phyloP scores from a whole-genome alignment of 495 filamentous ascomycete species.

The Aspergillus nidulans region DNA sequence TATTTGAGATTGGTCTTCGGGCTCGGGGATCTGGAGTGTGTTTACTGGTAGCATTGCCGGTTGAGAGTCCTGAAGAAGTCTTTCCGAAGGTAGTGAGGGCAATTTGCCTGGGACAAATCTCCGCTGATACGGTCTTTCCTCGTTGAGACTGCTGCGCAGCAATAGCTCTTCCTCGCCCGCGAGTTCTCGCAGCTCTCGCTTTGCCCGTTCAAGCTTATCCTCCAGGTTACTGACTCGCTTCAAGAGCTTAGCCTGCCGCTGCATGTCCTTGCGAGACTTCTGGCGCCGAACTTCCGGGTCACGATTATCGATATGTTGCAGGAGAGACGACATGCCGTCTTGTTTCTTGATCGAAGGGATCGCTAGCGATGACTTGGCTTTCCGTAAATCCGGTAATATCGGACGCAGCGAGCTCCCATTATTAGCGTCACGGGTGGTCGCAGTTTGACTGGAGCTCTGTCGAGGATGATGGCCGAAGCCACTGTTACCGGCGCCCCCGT shows the following conservation, averaged over 20 bases:
- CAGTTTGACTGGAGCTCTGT: constrained; percentile 23
- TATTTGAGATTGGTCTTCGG: background rate
- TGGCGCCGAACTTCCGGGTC: constrained; percentile 39
- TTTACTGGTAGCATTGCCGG: constrained; percentile 16
- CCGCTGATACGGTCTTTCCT: constrained; percentile 38
- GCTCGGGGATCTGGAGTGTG: background rate
- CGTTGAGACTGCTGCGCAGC: constrained; percentile 14
- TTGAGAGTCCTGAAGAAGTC: constrained; percentile 36
- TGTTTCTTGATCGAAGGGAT: constrained; percentile 28
- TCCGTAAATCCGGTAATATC: constrained; percentile 39
- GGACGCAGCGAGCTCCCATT: constrained; percentile 30
- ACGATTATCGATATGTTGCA: constrained; percentile 26
- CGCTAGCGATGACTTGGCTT: constrained; percentile 26
- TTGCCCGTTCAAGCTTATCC: constrained; percentile 53
- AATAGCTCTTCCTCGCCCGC: constrained; percentile 38
- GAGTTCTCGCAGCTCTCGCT: constrained; percentile 52
- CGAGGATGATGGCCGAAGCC: constrained; percentile 17
- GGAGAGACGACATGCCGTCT: constrained; percentile 18
- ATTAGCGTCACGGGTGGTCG: background rate
- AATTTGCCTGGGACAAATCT: constrained; percentile 54
- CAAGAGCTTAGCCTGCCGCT: constrained; percentile 56
- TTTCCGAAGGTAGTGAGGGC: constrained; percentile 57
- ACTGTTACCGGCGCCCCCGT: constrained; percentile 9
- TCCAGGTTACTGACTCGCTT: constrained; percentile 66
- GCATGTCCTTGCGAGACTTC: constrained; percentile 56